Evolutionary conservation across 2,329 filamentous ascomycete species (phyloP), one percentile per base, ranked within the genome.

Genomic region (Cladosporium sp.): DNA sequence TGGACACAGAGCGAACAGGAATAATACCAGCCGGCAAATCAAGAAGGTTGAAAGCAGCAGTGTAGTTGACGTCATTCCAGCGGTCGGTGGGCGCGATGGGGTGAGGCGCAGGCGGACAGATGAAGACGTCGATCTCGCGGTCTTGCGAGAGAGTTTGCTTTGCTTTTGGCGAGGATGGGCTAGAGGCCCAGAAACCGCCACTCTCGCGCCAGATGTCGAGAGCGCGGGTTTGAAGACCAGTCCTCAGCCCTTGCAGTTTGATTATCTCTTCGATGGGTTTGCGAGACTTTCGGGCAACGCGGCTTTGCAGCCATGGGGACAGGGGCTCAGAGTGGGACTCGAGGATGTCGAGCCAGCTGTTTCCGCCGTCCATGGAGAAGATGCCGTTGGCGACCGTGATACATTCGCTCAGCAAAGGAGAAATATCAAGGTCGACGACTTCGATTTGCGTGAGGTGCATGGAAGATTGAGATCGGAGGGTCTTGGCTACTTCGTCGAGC

Each of bases 61-160:
- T 89, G 71, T 89, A 90, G 65, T 86, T 84, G 0, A 86, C 83
- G 0, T 83, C 84, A 72, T 88, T 88, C 76, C 86, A 90, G 2
- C 82, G 78, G 76, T 90, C 88, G 63, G 88, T 83, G 11, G 83
- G 80, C 1, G 87, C 85, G 0, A 88, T 82, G 0, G 88, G 86
- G 74, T 90, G 88, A 2, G 87, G 86, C 16, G 87, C 87, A 0
- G 89, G 79, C 0, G 88, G 88, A 67, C 83, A 86, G 64, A 90
- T 82, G 60, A 90, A 83, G 0, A 86, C 86, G 77, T 90, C 88
- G 8, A 90, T 77, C 39, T 67, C 32, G 56, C 23, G 63, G 61
- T 64, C 65, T 64, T 28, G 61, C 43, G 39, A 58, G 66, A n/a
- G 63, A 64, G 28, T 39, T n/a, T 43, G 18, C 18, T 36, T 66